phyloP scores from a whole-genome alignment of 441 rosid genomes.

The Manihot esculenta region DNA sequence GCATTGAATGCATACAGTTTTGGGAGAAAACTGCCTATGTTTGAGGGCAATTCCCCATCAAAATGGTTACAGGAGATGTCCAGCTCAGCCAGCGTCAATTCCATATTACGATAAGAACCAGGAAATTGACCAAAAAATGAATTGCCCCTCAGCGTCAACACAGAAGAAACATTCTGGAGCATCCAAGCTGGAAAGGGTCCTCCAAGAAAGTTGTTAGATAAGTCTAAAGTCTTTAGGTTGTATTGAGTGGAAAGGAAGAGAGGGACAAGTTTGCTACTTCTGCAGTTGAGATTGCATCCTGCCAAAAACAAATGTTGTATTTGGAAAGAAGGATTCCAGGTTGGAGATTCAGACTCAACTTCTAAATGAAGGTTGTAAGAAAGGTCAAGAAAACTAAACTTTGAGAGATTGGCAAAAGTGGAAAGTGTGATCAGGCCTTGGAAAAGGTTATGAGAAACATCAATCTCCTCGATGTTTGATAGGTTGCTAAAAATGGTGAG shows the following conservation, averaged over 20 bases:
- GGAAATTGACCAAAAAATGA: conserved; percentile 11
- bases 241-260: conserved; percentile 8
- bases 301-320: conserved; percentile 3
- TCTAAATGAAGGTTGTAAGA: conserved; percentile 11
- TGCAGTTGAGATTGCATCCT: conserved; percentile 6
- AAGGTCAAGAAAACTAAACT: conserved; percentile 6
- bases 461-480: conserved; percentile 5
- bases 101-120: not conserved
- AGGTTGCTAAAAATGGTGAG: conserved; percentile 3
- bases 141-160: conserved; percentile 7
- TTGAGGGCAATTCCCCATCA: conserved; percentile 9
- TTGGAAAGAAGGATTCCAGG: conserved; percentile 18
- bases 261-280: not conserved
- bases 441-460: conserved; percentile 15
- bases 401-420: conserved; percentile 16
- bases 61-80: conserved; percentile 14
- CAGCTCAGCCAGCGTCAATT: conserved; percentile 2
- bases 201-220: conserved; percentile 14
- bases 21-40: conserved; percentile 7
- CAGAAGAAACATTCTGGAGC: conserved; percentile 14
- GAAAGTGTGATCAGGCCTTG: conserved; percentile 25
- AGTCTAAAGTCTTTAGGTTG: conserved; percentile 1
- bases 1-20: conserved; percentile 5
- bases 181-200: conserved; percentile 20
- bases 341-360: conserved; percentile 14